Percentiles rank a stretch among this genome's conserved stretches.
These are phyloP conservation scores for Saccharomyces mikatae DNA, from an alignment of 805 yeast species.

Conservation along the genomic window DNA sequence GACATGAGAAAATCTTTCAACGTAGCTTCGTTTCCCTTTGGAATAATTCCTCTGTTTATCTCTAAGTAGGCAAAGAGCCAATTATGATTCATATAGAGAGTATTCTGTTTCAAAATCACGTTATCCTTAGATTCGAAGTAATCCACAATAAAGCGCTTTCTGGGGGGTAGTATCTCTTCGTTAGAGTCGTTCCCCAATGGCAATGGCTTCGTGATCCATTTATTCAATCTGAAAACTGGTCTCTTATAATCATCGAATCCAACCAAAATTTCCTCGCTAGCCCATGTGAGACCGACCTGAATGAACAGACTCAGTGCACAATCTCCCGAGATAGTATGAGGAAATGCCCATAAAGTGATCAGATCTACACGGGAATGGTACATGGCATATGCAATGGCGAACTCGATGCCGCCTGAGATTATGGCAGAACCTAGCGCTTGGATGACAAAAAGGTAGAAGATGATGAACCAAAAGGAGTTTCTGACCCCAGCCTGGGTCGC, in stretches of 20 bases:
- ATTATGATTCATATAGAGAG: not conserved
- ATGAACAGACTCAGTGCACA: constrained; percentile 19
- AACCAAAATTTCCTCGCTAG: constrained; percentile 13
- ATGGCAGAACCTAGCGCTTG: constrained; percentile 18
- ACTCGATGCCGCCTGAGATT: constrained; percentile 21
- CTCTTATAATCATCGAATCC: constrained; percentile 17
- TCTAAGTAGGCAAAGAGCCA: not conserved
- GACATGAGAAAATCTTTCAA: not conserved
- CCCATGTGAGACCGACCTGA: constrained; percentile 20
- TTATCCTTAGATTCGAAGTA: not conserved
- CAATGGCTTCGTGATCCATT: not conserved
- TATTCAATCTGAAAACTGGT: not conserved
- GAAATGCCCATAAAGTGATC: constrained; percentile 21
- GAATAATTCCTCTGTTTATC: not conserved
- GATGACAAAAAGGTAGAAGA: constrained; percentile 6
- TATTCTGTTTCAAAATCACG: not conserved
- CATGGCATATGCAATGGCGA: constrained; percentile 24
- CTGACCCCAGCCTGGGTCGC: not conserved
- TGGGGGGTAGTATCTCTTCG: not conserved
- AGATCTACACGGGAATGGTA: constrained; percentile 8
- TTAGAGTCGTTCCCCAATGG: not conserved
- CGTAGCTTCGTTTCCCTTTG: not conserved
- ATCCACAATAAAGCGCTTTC: not conserved
- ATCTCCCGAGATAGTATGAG: constrained; percentile 23
- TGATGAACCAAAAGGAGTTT: not conserved